These are phyloP conservation scores for Erodium moschatum DNA, from an alignment of 441 rosid genomes.

Conservation along the genomic window DNA sequence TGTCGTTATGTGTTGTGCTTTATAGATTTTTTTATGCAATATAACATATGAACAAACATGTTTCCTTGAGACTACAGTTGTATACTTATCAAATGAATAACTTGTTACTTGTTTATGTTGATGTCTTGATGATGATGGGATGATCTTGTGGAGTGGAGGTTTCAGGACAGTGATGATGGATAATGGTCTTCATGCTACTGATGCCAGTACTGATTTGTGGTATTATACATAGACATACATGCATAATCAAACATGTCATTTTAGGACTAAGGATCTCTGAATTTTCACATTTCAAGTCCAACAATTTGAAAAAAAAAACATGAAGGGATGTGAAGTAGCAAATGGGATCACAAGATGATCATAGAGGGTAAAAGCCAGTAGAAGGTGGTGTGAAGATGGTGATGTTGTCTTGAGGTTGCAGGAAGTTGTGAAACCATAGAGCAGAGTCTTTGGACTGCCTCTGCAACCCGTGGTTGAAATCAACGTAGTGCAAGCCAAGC, in stretches of 20 bases:
- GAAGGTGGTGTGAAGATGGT: neutral
- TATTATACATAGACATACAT: too few relatives aligned
- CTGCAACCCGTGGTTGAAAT: slow-evolving; percentile 35
- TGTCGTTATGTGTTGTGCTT: slow-evolving; percentile 4
- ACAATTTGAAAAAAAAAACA: too few relatives aligned
- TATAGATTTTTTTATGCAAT: slow-evolving; percentile 5
- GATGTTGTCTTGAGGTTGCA: slow-evolving; percentile 10
- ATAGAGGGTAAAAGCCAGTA: neutral
- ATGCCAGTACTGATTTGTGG: too few relatives aligned
- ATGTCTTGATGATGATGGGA: neutral
- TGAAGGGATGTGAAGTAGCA: too few relatives aligned
- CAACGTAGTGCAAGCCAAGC: slow-evolving; percentile 49
- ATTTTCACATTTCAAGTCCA: too few relatives aligned
- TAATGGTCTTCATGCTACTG: too few relatives aligned
- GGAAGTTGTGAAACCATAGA: slow-evolving; percentile 39
- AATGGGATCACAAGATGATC: neutral
- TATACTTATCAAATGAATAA: slow-evolving; percentile 7
- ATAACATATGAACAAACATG: slow-evolving; percentile 1
- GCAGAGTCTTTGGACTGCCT: slow-evolving; percentile 46
- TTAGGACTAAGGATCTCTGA: too few relatives aligned
- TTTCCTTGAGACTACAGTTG: neutral
- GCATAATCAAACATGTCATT: too few relatives aligned
- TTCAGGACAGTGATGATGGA: too few relatives aligned
- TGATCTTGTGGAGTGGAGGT: neutral
- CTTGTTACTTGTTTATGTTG: neutral